Evolutionary conservation across 805 yeast species (phyloP).

Genomic region (Spathaspora passalidarum): DNA sequence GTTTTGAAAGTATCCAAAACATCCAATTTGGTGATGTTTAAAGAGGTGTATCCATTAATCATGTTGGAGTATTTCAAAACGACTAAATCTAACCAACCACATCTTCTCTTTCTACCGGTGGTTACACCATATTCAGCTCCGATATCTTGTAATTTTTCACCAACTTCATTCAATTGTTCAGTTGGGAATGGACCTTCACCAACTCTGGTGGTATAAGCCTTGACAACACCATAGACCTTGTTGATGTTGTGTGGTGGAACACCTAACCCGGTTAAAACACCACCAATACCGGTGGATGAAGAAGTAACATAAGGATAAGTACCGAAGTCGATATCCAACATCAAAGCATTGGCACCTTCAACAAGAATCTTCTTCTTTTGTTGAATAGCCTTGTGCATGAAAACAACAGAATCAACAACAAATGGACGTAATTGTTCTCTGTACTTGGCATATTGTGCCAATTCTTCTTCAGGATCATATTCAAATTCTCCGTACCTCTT

Average conservation of each 20-base stretch:
- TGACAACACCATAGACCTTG: constrained; percentile 91
- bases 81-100: constrained; percentile 98
- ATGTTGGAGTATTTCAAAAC: constrained; percentile 86
- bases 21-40: constrained; percentile 94
- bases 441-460: constrained; percentile 70
- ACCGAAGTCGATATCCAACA: constrained; percentile 97
- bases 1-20: constrained; percentile 88
- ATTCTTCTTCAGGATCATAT: constrained; percentile 77
- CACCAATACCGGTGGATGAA: constrained; percentile 94
- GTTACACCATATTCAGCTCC: constrained; percentile 98
- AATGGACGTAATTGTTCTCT: constrained; percentile 78
- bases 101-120: constrained; percentile 97
- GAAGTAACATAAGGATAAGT: constrained; percentile 98
- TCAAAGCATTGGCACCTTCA: constrained; percentile 97
- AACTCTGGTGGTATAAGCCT: constrained; percentile 97
- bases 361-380: constrained; percentile 82
- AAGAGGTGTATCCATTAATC: constrained; percentile 91
- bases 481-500: constrained; percentile 93
- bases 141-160: constrained; percentile 82
- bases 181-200: constrained; percentile 99
- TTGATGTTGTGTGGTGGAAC: constrained; percentile 84
- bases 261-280: constrained; percentile 96
- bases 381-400: constrained; percentile 73
- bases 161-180: constrained; percentile 85
- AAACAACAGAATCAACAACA: constrained; percentile 89